Base-by-base conservation (phyloP, 352 stramenopile species). In the Globisporangium cederbergense region DNA sequence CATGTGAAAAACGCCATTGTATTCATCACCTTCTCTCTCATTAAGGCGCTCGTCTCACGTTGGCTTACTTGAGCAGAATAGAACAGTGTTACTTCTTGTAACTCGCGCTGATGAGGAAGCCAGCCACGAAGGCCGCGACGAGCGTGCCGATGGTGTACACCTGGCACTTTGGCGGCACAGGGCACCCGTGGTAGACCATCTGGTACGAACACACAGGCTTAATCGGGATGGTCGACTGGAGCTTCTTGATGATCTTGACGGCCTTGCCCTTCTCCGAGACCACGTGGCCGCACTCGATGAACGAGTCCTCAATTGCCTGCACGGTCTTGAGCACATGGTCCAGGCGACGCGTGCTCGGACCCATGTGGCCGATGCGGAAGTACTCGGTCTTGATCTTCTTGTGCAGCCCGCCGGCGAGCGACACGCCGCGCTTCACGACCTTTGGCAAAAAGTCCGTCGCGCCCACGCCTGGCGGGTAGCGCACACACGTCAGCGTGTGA, bases 361-460 rank as follows among this genome's bases (percentile, higher is more conserved):
- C 84, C 84, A 93, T 93, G 77, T 93, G 84, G 43, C 84, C 84
- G 60, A 93, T 93, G 40, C 84, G 84, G 66, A 93, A 93, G 76
- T 93, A 93, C 58, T 93, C 77, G 22, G 75, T 90, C 78, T 93
- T 93, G 70, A 93, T 93, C 52, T 86, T 66, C 64, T 89, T 89
- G 74, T 90, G 84, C 36, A 93, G 70, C 0, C 81, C 84, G 6
- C 84, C 84, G 9, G 84, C 81, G 18, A 93, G 74, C 58, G 84
- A 93, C 32, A 93, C 82, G 7, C 84, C 84, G 45, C 78, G 80
- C 60, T 85, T 77, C 10, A 83, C 72, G 4, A 89, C 82, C 67
- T 91, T 93, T 22, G 84, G 82, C 53, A 93, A 57, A 57, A 93
- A 89, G 66, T 90, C 82, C 5, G 81, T 66, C 3, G 75, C 84